phyloP scores from a whole-genome alignment of 2,329 filamentous ascomycete genomes.

The Shiraia sp. region DNA sequence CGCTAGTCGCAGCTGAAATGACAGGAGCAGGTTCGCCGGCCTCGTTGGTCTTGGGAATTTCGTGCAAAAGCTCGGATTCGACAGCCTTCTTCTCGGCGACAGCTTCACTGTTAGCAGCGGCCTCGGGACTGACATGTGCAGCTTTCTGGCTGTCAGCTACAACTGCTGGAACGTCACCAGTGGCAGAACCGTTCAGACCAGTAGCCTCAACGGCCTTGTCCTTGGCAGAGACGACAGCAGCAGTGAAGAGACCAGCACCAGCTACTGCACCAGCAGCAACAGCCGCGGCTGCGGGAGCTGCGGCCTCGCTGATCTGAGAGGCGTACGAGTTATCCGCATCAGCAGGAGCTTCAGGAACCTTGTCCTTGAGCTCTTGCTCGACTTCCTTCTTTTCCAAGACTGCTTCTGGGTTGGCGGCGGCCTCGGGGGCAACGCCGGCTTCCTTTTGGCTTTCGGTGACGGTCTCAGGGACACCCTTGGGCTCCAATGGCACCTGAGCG shows the following conservation, averaged over 20 bases:
- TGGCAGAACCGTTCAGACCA: conserved; percentile 47
- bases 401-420: conserved; percentile 66
- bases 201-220: conserved; percentile 43
- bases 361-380: conserved; percentile 70
- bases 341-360: conserved; percentile 58
- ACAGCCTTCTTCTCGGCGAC: conserved; percentile 71
- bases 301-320: conserved; percentile 14
- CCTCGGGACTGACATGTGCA: conserved; percentile 65
- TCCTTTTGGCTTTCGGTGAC: conserved; percentile 74
- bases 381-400: conserved; percentile 72
- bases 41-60: conserved; percentile 41
- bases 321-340: conserved; percentile 42
- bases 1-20: too few relatives aligned
- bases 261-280: conserved; percentile 47
- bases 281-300: conserved; percentile 20
- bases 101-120: conserved; percentile 64
- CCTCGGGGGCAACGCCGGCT: conserved; percentile 67
- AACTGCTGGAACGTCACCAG: conserved; percentile 55
- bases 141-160: conserved; percentile 73
- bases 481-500: conserved; percentile 50
- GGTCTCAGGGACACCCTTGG: conserved; percentile 57
- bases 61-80: conserved; percentile 65
- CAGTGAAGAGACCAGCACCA: conserved; percentile 45
- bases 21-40: conserved; percentile 46
- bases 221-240: conserved; percentile 36